Evolutionary conservation across 202 grass and related monocot species (phyloP), one percentile per base, ranked within the genome.

Genomic region (Setaria italica): DNA sequence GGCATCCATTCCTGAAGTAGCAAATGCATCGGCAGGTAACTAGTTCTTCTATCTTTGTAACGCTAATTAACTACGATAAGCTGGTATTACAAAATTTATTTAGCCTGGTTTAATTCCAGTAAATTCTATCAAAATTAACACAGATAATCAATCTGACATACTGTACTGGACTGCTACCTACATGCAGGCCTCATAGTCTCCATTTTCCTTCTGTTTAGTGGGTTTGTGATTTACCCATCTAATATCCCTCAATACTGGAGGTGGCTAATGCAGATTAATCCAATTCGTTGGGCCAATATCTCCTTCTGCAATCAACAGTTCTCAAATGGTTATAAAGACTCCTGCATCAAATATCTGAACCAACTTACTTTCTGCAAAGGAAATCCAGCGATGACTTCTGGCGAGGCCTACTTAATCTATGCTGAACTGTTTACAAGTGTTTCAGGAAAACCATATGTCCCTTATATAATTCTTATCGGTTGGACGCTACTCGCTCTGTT

Each of bases 211-310:
- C 73, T 85, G 16, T 85, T 85, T 33, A 85, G 82, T 58, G 73
- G 82, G 21, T 85, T 85, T 76, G 73, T 85, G 82, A 85, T 85
- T 13, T 85, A 78, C 50, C 82, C 82, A 58, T 85, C 72, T 57
- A 59, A 85, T 58, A 85, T 69, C 21, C 82, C 82, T 42, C 72
- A 50, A 34, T 59, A 77, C 49, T 85, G 73, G 82, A 85, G 57
- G 73, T 85, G 82, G 82, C 50, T 85, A 35, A 59, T 85, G 62
- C 59, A 85, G 9, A 77, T 85, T 15, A 85, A 85, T 77, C 82
- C 82, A 77, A 85, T 85, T 32, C 82, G 82, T 55, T 85, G 82
- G 82, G 82, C 63, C 48, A 85, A 78, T 68, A 62, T 77, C 14
- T 85, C 73, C 13, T 77, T 85, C 73, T 85, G 82, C 55, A 34